phyloP scores from a whole-genome alignment of 371 early-diverging fungal genomes.

The Modicella reniformis region DNA sequence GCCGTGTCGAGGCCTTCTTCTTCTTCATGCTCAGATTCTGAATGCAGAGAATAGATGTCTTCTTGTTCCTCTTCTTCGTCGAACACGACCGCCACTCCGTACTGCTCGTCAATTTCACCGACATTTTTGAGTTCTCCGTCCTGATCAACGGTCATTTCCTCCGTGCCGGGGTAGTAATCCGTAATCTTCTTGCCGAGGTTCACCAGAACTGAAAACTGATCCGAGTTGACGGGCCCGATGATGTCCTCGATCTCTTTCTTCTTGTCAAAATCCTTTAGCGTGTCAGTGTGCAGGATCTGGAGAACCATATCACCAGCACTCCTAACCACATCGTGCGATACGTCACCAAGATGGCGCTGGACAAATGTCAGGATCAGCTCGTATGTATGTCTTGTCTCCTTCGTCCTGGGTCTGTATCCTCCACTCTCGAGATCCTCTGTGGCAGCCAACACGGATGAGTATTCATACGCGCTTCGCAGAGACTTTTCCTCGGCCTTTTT shows the following conservation, averaged over 20 bases:
- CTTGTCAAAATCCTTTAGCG: slow-evolving; percentile 88
- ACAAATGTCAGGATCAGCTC: slow-evolving; percentile 89
- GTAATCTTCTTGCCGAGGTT: slow-evolving; percentile 94
- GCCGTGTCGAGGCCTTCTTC: slow-evolving; percentile 54
- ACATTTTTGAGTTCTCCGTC: slow-evolving; percentile 56
- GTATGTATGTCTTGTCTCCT: slow-evolving; percentile 91
- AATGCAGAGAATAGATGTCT: slow-evolving; percentile 68
- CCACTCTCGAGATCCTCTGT: slow-evolving; percentile 91
- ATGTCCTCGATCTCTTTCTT: slow-evolving; percentile 83
- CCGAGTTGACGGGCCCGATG: slow-evolving; percentile 72
- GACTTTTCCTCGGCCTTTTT: slow-evolving; percentile 68
- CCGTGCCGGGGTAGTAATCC: slow-evolving; percentile 73
- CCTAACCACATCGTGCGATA: slow-evolving; percentile 87
- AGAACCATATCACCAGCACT: slow-evolving; percentile 91
- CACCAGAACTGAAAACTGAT: slow-evolving; percentile 87
- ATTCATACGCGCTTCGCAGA: slow-evolving; percentile 78
- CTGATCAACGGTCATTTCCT: slow-evolving; percentile 56
- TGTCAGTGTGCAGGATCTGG: slow-evolving; percentile 85
- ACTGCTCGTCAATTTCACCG: slow-evolving; percentile 76
- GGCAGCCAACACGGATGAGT: slow-evolving; percentile 84
- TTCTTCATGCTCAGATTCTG: slow-evolving; percentile 65
- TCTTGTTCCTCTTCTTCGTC: slow-evolving; percentile 79
- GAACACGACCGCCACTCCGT: slow-evolving; percentile 83
- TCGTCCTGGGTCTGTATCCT: slow-evolving; percentile 90
- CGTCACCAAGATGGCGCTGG: slow-evolving; percentile 85